phyloP scores from a whole-genome alignment of 140 eudicot species.

The Senecio squalidus region DNA sequence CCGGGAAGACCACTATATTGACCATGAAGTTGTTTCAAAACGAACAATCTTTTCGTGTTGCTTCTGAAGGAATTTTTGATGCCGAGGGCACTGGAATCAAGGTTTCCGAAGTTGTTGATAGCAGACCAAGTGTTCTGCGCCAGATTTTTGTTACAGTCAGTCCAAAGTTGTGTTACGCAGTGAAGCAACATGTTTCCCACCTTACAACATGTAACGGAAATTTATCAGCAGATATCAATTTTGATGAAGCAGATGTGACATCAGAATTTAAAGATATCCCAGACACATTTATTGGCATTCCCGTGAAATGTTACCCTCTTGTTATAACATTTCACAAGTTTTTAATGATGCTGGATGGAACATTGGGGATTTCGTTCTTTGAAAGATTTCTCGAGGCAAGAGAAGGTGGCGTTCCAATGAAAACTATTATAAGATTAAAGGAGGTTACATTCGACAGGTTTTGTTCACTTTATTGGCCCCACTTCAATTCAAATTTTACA shows the following conservation, averaged over 20 bases:
- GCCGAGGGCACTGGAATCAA: neutral
- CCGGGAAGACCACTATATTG: conserved; percentile 62
- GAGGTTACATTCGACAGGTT: conserved; percentile 59
- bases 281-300: conserved; percentile 39
- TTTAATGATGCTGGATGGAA: conserved; percentile 55
- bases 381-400: conserved; percentile 31
- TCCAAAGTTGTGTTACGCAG: conserved; percentile 52
- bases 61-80: conserved; percentile 25
- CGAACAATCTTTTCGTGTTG: conserved; percentile 29
- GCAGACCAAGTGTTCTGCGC: conserved; percentile 21
- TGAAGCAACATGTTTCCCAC: conserved; percentile 52
- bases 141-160: conserved; percentile 79
- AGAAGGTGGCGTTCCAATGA: conserved; percentile 26
- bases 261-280: conserved; percentile 36
- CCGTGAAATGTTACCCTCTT: conserved; percentile 38
- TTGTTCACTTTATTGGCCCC: conserved; percentile 51
- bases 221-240: conserved; percentile 1
- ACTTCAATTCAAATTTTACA: conserved; percentile 34
- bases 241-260: conserved; percentile 28
- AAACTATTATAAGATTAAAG: conserved; percentile 35
- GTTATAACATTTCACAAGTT: conserved; percentile 55
- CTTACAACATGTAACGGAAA: conserved; percentile 33
- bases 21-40: conserved; percentile 54
- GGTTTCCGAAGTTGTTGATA: neutral
- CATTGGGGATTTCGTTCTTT: conserved; percentile 47